Evolutionary conservation across 1,284 basidiomycete species (phyloP), one percentile per base, ranked within the genome.

Genomic region (Inonotus obliquus): DNA sequence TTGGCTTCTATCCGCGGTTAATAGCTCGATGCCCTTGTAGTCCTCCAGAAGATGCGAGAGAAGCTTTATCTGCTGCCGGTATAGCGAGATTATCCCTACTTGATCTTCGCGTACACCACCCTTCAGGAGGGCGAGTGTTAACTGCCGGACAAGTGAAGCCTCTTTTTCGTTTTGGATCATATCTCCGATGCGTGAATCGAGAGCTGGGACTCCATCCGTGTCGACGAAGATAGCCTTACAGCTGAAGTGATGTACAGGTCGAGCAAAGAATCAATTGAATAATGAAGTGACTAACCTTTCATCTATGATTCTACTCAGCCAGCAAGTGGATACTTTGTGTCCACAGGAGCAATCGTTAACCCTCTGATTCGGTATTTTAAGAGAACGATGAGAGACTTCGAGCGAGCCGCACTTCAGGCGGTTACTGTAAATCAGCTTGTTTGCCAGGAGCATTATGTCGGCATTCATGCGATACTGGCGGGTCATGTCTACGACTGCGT

Each of bases 401-500:
- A 85, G 84, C 13, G 82, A 88, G 1, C 95, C 96, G 69, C 94
- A 96, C 45, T 78, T 80, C 54, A 99, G 78, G 21, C 87, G 81
- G 58, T 91, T 84, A 17, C 82, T 76, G 70, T 99, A 99, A 17
- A 98, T 90, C 38, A 99, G 82, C 60, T 81, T 81, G 72, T 99
- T 99, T 4, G 94, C 95, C 11, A 99, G 77, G 7, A 83, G 71
- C 96, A 98, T 99, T 70, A 99, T 98, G 63, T 97, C 94, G 61
- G 83, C 84, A 72, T 96, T 98, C 96, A 99, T 99, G 58, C 97
- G 82, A 72, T 99, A 99, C 71, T 99, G 96, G 57, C 89, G 80
- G 0, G 84, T 82, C 35, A 99, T 81, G 66, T 95, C 88, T 19
- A 91, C 84, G 47, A 98, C 89, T 1, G 94, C 86, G 21, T 85